phyloP scores from a whole-genome alignment of 2,329 filamentous ascomycete genomes.

The Arthroderma sp. region DNA sequence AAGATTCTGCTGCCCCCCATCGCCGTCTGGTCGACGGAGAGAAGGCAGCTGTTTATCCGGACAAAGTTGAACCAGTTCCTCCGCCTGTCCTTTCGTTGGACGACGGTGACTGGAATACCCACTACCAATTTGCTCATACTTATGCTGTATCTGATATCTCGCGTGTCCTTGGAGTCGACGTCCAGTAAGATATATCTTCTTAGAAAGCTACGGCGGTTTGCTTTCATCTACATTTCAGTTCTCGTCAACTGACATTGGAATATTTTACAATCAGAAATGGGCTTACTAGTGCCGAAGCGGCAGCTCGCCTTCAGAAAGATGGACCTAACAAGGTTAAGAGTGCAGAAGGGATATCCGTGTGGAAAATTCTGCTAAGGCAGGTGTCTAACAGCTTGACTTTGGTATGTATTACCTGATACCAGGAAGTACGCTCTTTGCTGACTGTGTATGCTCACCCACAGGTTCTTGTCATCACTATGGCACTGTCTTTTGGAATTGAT shows the following conservation, averaged over 20 bases:
- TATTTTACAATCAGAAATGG: conserved; percentile 37
- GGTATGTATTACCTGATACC: conserved; percentile 24
- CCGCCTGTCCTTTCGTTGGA: conserved; percentile 4
- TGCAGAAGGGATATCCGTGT: conserved; percentile 57
- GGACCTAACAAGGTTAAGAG: conserved; percentile 59
- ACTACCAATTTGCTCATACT: conserved; percentile 16
- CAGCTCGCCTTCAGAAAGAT: conserved; percentile 50
- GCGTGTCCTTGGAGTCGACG: conserved; percentile 13
- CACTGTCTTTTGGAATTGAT: conserved; percentile 42
- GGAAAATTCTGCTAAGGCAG: conserved; percentile 64
- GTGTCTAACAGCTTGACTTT: conserved; percentile 64
- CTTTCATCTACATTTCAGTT: background rate
- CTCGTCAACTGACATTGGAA: no score
- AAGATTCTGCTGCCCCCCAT: conserved; percentile 9
- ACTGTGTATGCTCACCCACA: conserved; percentile 18
- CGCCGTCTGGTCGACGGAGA: conserved; percentile 8
- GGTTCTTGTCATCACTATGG: conserved; percentile 66
- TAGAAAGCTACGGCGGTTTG: background rate
- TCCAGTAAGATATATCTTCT: conserved; percentile 12
- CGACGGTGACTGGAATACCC: conserved; percentile 5
- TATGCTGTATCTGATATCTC: conserved; percentile 13
- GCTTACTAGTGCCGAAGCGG: conserved; percentile 49
- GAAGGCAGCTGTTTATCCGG: conserved; percentile 8
- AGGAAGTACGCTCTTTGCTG: no score
- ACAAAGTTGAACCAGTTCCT: conserved; percentile 2